phyloP scores from a whole-genome alignment of 129 eudicot genomes.

The Deinandra increscens region DNA sequence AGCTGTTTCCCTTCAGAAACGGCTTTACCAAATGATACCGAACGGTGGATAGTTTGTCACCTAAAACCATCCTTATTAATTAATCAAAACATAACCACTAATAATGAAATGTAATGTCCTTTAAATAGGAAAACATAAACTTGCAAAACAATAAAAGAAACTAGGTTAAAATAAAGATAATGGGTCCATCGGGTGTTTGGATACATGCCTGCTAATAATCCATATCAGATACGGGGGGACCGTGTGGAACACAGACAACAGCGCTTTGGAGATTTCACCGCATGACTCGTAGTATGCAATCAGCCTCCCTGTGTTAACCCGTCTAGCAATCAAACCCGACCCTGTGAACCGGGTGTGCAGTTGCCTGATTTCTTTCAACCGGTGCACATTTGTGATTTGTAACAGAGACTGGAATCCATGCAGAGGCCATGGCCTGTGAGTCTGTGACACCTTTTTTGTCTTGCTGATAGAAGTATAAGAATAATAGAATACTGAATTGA shows the following conservation, averaged over 20 bases:
- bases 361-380: constrained; percentile 30
- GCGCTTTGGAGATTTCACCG: constrained; percentile 30
- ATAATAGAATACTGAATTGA: no score
- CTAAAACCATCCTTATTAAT: no score
- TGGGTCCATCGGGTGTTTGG: no score
- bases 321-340: constrained; percentile 34
- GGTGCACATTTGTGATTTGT: constrained; percentile 35
- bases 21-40: no score
- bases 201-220: no score
- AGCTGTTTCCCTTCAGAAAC: constrained; percentile 44
- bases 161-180: no score
- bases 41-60: no score
- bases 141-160: no score
- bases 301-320: constrained; percentile 38
- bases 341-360: constrained; percentile 34
- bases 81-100: no score
- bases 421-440: constrained; percentile 18
- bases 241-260: constrained; percentile 36
- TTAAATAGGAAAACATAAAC: no score
- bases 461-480: background rate
- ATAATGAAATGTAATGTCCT: no score
- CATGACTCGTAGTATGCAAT: constrained; percentile 34
- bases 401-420: constrained; percentile 24
- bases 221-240: constrained; percentile 30
- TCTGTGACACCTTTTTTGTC: background rate